phyloP scores from a whole-genome alignment of 495 filamentous ascomycete genomes.

The Aspergillus hancockii region DNA sequence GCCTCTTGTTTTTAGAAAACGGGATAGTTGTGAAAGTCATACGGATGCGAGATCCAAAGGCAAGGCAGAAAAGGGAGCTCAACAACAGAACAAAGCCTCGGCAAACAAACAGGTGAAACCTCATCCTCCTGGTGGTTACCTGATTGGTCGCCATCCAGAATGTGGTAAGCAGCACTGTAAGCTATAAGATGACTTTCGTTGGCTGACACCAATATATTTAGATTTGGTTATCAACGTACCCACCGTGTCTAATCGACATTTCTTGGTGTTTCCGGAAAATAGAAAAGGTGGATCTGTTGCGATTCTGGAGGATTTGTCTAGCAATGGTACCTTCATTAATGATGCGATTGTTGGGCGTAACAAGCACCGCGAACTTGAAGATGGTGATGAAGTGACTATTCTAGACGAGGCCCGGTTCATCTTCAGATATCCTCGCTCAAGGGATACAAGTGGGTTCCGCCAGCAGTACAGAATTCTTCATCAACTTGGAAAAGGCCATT shows the following conservation, averaged over 20 bases:
- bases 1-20: conserved; percentile 71
- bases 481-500: conserved; percentile 93
- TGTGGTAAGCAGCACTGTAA: conserved; percentile 68
- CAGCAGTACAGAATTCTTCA: conserved; percentile 84
- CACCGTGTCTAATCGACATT: conserved; percentile 95
- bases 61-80: conserved; percentile 37
- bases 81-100: conserved; percentile 12
- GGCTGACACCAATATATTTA: conserved; percentile 35
- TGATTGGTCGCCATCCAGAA: conserved; percentile 91
- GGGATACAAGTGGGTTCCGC: conserved; percentile 72
- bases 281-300: conserved; percentile 77
- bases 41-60: conserved; percentile 45
- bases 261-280: conserved; percentile 85
- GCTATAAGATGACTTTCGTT: neutral
- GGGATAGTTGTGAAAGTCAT: conserved; percentile 61
- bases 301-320: conserved; percentile 89
- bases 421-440: conserved; percentile 82
- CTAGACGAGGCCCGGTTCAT: conserved; percentile 80
- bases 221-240: conserved; percentile 77
- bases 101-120: conserved; percentile 31
- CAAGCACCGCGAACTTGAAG: conserved; percentile 80
- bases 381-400: conserved; percentile 87
- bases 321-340: conserved; percentile 96
- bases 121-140: conserved; percentile 75
- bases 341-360: conserved; percentile 90